Percentiles rank a stretch among this genome's conserved stretches.
Conservation (phyloP, 768 basidiomycete genomes). For the Xerocomus potaroensis region DNA sequence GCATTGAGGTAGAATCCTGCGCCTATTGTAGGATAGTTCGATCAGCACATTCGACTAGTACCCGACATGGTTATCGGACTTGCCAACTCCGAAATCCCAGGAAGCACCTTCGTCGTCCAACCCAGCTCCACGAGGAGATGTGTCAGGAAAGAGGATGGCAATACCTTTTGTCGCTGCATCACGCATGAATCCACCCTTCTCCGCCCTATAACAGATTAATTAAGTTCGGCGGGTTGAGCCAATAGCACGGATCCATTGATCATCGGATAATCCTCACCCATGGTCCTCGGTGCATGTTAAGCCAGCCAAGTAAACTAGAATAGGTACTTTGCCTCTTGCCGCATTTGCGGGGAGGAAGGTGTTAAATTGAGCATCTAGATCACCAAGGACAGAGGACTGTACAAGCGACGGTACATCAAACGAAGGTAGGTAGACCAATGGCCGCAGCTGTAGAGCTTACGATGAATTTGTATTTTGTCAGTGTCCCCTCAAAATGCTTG, state of each 20-base stretch:
- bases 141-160: constrained; percentile 90
- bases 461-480: constrained; percentile 87
- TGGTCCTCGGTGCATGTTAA: constrained; percentile 92
- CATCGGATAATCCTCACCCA: too few relatives aligned
- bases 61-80: constrained; percentile 5
- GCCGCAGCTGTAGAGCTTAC: too few relatives aligned
- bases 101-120: constrained; percentile 73
- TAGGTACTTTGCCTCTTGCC: constrained; percentile 50
- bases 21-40: constrained; percentile 28
- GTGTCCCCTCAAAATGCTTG: constrained; percentile 74
- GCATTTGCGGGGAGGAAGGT: constrained; percentile 76
- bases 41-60: constrained; percentile 3
- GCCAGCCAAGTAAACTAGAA: constrained; percentile 87
- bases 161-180: constrained; percentile 82
- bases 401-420: too few relatives aligned
- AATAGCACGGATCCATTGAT: too few relatives aligned
- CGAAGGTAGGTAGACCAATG: too few relatives aligned
- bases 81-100: constrained; percentile 91
- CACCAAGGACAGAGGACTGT: constrained; percentile 69
- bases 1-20: constrained; percentile 98
- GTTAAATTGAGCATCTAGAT: constrained; percentile 75
- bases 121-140: constrained; percentile 89
- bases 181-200: constrained; percentile 91
- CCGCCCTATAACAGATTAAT: constrained; percentile 51
- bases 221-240: too few relatives aligned